Percentiles rank a stretch among this genome's conserved stretches.
phyloP scores from a whole-genome alignment of 2,329 filamentous ascomycete genomes.

The Hymenoscyphus infarciens region DNA sequence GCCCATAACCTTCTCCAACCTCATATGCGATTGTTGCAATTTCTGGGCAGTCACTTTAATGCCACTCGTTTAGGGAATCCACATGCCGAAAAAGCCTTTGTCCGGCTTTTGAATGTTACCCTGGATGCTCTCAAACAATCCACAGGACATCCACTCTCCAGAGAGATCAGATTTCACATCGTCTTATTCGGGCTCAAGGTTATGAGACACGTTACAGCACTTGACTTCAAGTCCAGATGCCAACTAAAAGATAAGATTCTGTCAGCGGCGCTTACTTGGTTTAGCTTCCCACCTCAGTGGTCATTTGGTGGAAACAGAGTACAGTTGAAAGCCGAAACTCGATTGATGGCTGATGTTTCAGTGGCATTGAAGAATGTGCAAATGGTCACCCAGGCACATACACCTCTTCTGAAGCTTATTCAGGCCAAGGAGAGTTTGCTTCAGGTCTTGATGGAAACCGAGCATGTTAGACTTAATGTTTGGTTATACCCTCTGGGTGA shows the following conservation, averaged over 20 bases:
- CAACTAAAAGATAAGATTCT: conserved; percentile 85
- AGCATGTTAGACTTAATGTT: conserved; percentile 77
- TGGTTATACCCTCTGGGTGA: conserved; percentile 83
- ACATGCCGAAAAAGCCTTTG: conserved; percentile 77
- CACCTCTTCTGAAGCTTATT: conserved; percentile 55
- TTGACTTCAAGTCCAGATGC: conserved; percentile 65
- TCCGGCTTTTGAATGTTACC: conserved; percentile 75
- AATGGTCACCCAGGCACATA: conserved; percentile 48
- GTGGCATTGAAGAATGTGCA: conserved; percentile 61
- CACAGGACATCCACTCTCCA: conserved; percentile 76
- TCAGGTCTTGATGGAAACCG: conserved; percentile 74
- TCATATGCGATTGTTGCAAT: conserved; percentile 80
- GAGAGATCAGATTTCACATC: conserved; percentile 89
- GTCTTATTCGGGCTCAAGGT: conserved; percentile 79
- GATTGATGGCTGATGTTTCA: conserved; percentile 73
- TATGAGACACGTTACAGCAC: conserved; percentile 66
- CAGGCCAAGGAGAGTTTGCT: conserved; percentile 82
- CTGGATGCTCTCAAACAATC: conserved; percentile 69
- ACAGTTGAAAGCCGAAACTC: conserved; percentile 89
- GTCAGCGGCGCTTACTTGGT: conserved; percentile 86
- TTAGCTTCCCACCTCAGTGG: conserved; percentile 78
- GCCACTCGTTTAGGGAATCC: conserved; percentile 81
- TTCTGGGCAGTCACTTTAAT: conserved; percentile 92
- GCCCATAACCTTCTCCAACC: conserved; percentile 83
- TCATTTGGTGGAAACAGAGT: conserved; percentile 92